Evolutionary conservation across 1,139 yeast genomes (phyloP), one percentile per base, ranked within the genome.

Genomic region (Taphrina pruni): DNA sequence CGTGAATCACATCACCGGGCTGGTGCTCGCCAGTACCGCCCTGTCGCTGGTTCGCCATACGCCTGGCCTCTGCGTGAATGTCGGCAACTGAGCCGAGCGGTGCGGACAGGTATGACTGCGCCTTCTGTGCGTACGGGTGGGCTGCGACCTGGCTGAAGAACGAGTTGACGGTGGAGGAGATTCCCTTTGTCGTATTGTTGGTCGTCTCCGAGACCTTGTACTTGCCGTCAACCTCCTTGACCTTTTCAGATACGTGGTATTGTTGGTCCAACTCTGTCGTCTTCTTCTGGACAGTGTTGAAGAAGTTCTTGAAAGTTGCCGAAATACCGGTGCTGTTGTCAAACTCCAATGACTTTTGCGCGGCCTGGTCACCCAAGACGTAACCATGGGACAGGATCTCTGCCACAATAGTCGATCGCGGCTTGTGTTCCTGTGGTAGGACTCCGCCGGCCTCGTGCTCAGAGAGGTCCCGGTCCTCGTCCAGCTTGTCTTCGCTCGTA

Each of bases 311-410:
- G 80, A 89, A 88, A 71, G 83, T 82, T 57, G 79, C 74, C 38
- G 89, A 82, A 74, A 83, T 79, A 0, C 95, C 95, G 75, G 87
- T 85, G 75, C 86, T 81, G 73, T 86, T 81, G 77, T 89, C 96
- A 72, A 87, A 82, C 26, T 83, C 85, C 20, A 89, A 86, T 35
- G 78, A 78, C 75, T 84, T 84, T 70, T 85, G 83, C 68, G 89
- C 81, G 60, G 88, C 81, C 70, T 83, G 80, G 77, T 89, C 95
- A 65, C 88, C 83, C 55, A 89, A 77, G 36, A 82, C 83, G 77
- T 89, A 89, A 4, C 96, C 96, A 39, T 86, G 85, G 43, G 92
- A 84, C 72, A 89, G 81, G 74, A 88, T 84, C 78, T 89, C 94
- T 0, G 95, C 94, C 80, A 88, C 81, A 70, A 89, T 86, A 36